Evolutionary conservation across 2,329 filamentous ascomycete species (phyloP), one percentile per base, ranked within the genome.

Genomic region (Beauveria australis): DNA sequence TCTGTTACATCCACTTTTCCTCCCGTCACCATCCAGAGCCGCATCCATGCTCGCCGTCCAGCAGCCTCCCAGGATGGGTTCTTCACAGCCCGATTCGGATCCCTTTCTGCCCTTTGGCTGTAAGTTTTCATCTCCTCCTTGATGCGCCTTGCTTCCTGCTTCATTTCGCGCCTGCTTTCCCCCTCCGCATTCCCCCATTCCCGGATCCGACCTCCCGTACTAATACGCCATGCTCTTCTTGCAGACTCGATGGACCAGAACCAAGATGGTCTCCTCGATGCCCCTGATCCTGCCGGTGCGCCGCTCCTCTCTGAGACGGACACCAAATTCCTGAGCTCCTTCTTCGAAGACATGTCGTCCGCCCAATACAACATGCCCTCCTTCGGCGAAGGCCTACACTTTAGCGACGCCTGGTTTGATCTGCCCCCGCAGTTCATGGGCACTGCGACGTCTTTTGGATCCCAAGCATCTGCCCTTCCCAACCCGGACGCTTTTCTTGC

Each of bases 401-500:
- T 76, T 65, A 79, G 70, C 66, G 78, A 80, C 46, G 74, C 76
- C 60, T 86, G 82, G 82, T 71, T 78, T 52, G 82, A 84, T 62
- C 74, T 88, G 22, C 86, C 86, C 5, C 86, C 86, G 1, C 79
- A 79, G 53, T 85, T 89, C 64, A 82, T 89, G 74, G 86, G 86
- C 55, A 84, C 86, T 14, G 77, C 82, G 1, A 87, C 86, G 22
- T 87, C 84, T 3, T 82, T 83, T 64, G 84, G 85, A 19, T 79
- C 83, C 54, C 81, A 82, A 41, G 62, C 63, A 28, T 64, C 69
- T 9, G 64, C 41, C 49, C 40, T 60, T 1, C 58, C 70, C 10
- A 48, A 66, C 22, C 52, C 61, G 14, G 67, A 66, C 40, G 59
- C 47, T 16, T 67, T 62, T 40, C n/a, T 64, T 16, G 60, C 60